Evolutionary conservation across 768 basidiomycete species (phyloP), one percentile per base, ranked within the genome.

Genomic region (Rhodotorula paludigena): DNA sequence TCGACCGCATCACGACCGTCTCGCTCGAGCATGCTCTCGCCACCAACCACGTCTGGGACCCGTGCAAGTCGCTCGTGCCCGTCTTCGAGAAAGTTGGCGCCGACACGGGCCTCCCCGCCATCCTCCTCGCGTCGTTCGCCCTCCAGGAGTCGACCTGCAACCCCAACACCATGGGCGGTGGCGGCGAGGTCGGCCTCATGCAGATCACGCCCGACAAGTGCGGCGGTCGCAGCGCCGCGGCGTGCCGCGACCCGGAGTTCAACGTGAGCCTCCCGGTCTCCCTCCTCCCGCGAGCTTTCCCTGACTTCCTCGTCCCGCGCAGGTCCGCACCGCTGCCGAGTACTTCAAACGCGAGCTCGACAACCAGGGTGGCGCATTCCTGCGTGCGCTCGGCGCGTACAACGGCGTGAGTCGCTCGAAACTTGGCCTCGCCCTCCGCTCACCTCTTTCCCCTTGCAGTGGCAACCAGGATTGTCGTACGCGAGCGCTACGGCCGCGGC

Each of bases 141-240:
- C 87, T 94, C 86, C 90, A 93, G 77, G 92, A 94, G 77, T 85
- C 84, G 39, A 80, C 80, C 45, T 94, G 91, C 81, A 85, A 87
- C 57, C 35, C 44, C 14, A 11, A 59, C 63, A 25, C 35, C 30
- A 3, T 42, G 4, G 72, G 72, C 23, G 55, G 28, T 25, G 14
- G 47, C 6, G 65, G 62, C 20, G 72, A 63, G 14, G 72, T 73
- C 35, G 72, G 72, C 2, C n/a, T 68, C 2, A 64, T 68, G 62
- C 67, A 61, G 52, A 53, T 62, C 33, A 45, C 60, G 21, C 30
- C 21, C 21, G 75, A 76, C 70, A 76, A 76, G 70, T 76, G 75
- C 62, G 57, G 54, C 20, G 70, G 71, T 12, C 64, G 57, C 7
- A 56, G 45, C 56, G n/a, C 38, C 1, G 41, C 52, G 3, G 70